Base-by-base conservation (phyloP, 2,329 filamentous ascomycete species). In the Verruconis gallopava region DNA sequence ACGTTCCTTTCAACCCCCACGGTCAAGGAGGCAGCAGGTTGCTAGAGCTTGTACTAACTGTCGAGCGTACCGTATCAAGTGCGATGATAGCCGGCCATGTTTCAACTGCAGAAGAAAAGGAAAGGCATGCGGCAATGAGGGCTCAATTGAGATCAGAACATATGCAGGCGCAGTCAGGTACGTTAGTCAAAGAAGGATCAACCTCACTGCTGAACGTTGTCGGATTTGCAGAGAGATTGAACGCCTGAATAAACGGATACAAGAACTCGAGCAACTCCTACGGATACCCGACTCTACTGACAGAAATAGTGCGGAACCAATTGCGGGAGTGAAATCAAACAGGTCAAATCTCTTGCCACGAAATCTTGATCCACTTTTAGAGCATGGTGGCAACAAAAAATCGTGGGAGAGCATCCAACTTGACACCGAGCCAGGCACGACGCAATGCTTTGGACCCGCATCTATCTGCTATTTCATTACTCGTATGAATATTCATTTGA, bases 401-500 rank as follows among this genome's bases (percentile, higher is more conserved):
- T 53, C 49, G 35, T 63, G 59, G 60, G 60, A 63, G 13, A 57
- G 61, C 19, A 60, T 66, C 28, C 55, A 59, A 30, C 9, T 30
- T 9, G 25, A 30, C 32, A 56, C 60, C 5, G 53, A 56, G 14
- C 60, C 57, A 1, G 55, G 55, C 15, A 56, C 62, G 42, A 53
- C 53, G 14, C 57, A 61, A 9, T 67, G 59, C 49, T 69, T 65
- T 48, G 67, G 66, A 2, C 58, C 64, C 0, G 59, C 64, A 2
- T 70, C 67, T 4, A 49, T 57, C 11, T 62, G 61, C 46, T 69
- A 64, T 51, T 70, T 68, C 48, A 61, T 67, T 40, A 53, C 54
- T 13, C 59, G 64, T 22, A 58, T 70, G 42, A 61, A 53, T 12
- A 46, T 48, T 4, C 67, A 59, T 45, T 49, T 69, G 11, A 52